These are phyloP conservation scores for Rubia yunnanensis DNA, from an alignment of 257 asterid genomes.

Conservation along the genomic window DNA sequence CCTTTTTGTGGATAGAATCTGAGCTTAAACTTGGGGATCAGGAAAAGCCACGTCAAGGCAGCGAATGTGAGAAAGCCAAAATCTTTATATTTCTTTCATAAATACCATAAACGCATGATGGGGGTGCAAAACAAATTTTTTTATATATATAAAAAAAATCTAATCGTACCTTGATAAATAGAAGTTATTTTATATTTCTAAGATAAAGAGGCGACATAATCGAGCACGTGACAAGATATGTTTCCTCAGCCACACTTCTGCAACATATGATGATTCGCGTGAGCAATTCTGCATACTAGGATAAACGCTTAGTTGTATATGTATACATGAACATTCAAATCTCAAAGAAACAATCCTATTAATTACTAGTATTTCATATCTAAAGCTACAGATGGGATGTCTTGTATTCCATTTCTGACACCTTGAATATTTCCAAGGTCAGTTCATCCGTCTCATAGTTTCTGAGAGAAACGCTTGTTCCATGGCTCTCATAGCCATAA, in stretches of 20 bases:
- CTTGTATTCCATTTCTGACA: neutral
- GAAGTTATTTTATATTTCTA: too few species aligned
- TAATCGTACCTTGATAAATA: too few species aligned
- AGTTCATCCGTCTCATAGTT: slow-evolving; percentile 9
- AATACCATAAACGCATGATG: too few species aligned
- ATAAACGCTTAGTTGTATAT: neutral
- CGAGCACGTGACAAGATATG: neutral
- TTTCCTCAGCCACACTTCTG: neutral
- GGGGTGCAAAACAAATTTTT: too few species aligned
- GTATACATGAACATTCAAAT: neutral
- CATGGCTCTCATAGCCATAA: slow-evolving; percentile 31
- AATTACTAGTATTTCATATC: neutral
- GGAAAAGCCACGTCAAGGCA: slow-evolving; percentile 14
- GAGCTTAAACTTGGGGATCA: slow-evolving; percentile 8
- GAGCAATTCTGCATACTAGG: neutral
- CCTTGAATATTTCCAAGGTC: neutral
- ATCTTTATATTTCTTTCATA: too few species aligned
- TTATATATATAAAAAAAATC: too few species aligned
- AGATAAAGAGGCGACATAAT: too few species aligned
- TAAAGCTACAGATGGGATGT: neutral
- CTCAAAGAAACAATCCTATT: neutral
- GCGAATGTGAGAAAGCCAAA: neutral
- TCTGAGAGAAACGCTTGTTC: slow-evolving; percentile 22
- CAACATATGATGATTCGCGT: too few species aligned
- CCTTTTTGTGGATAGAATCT: slow-evolving; percentile 17